These are phyloP conservation scores for Beauveria australis DNA, from an alignment of 2,329 filamentous ascomycete genomes.

Conservation along the genomic window DNA sequence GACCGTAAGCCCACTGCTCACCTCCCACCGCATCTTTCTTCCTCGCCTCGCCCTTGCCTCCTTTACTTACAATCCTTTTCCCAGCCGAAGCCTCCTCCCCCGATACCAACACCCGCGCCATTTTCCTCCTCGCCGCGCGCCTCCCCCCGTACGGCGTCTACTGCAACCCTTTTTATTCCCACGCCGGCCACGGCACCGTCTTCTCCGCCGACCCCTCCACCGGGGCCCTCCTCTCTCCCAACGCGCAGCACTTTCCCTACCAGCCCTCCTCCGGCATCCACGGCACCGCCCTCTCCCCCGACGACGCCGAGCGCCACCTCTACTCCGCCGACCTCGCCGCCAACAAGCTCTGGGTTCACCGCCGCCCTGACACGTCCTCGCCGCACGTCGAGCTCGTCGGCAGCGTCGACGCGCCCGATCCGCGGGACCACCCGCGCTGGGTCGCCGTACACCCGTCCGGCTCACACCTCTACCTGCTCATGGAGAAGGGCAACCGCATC, in stretches of 20 bases:
- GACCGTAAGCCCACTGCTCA: slow-evolving; percentile 45
- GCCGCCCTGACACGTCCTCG: slow-evolving; percentile 44
- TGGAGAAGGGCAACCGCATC: slow-evolving; percentile 82
- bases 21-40: not conserved
- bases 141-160: slow-evolving; percentile 76
- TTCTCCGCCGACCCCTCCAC: slow-evolving; percentile 48
- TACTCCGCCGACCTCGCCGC: slow-evolving; percentile 72
- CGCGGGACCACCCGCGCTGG: slow-evolving; percentile 77
- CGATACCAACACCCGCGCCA: slow-evolving; percentile 76
- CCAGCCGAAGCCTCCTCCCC: slow-evolving; percentile 58
- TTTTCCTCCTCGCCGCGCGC: slow-evolving; percentile 75
- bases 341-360: slow-evolving; percentile 80
- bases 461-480: slow-evolving; percentile 74
- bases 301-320: slow-evolving; percentile 61
- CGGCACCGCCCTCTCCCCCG: slow-evolving; percentile 72
- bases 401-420: slow-evolving; percentile 60
- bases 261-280: slow-evolving; percentile 64
- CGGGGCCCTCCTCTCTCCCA: slow-evolving; percentile 49
- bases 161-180: slow-evolving; percentile 83
- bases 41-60: too few relatives aligned
- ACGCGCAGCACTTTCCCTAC: slow-evolving; percentile 67
- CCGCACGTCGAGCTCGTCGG: slow-evolving; percentile 56
- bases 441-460: slow-evolving; percentile 75
- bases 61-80: not conserved
- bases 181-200: slow-evolving; percentile 75